A percentile compares a stretch with the other conserved stretches of the same genome.
Conservation (phyloP, 352 stramenopile genomes). For the Pythium plurisporium region DNA sequence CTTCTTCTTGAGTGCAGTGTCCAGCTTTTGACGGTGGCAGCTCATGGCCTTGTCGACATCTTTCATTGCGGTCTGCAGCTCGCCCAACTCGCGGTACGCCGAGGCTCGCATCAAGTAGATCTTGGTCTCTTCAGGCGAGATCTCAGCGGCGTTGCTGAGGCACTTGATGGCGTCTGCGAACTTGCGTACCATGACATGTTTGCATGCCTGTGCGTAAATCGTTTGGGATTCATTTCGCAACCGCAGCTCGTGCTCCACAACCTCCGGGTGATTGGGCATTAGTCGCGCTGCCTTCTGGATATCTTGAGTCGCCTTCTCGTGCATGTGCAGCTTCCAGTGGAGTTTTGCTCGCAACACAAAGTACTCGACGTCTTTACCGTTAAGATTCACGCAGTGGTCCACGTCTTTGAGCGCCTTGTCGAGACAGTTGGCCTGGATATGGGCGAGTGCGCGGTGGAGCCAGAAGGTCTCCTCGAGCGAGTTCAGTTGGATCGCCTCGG, state of each 20-base stretch:
- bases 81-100: constrained; percentile 53
- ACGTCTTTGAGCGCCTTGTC: constrained; percentile 75
- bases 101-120: constrained; percentile 68
- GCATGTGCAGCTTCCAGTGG: constrained; percentile 72
- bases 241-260: constrained; percentile 62
- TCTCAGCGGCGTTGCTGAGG: constrained; percentile 60
- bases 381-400: constrained; percentile 78
- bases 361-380: constrained; percentile 72
- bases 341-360: constrained; percentile 80
- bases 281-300: constrained; percentile 56
- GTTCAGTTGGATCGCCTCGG: constrained; percentile 72
- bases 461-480: constrained; percentile 66
- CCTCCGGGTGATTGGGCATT: constrained; percentile 59
- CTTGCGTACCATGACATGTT: constrained; percentile 43
- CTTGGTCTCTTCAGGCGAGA: constrained; percentile 61
- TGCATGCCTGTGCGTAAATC: constrained; percentile 64
- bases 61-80: constrained; percentile 51
- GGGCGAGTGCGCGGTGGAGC: constrained; percentile 67
- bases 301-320: constrained; percentile 66
- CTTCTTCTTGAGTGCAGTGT: constrained; percentile 10
- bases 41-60: constrained; percentile 59
- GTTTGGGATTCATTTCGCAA: constrained; percentile 62
- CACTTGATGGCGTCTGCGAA: constrained; percentile 56
- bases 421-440: constrained; percentile 53
- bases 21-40: constrained; percentile 36